A percentile compares a stretch with the other conserved stretches of the same genome.
phyloP scores from a whole-genome alignment of 2,329 filamentous ascomycete species.

The Fusarium sp. region DNA sequence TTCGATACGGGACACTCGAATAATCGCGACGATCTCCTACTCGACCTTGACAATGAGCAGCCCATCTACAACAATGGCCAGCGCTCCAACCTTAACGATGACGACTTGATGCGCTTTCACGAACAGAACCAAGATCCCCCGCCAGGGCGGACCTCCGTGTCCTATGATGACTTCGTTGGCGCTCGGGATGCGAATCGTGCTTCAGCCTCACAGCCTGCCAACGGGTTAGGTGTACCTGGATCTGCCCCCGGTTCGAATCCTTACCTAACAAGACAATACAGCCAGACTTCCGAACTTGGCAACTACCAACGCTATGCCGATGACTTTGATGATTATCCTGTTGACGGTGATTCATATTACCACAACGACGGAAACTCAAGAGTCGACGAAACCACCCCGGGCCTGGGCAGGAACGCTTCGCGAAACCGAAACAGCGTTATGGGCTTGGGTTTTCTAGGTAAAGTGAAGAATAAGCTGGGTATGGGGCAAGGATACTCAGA shows the following conservation, averaged over 20 bases:
- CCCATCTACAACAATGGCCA: slow-evolving; percentile 81
- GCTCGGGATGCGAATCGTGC: slow-evolving; percentile 65
- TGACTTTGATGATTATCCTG: slow-evolving; percentile 84
- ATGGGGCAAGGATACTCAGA: slow-evolving; percentile 93
- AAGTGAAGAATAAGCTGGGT: slow-evolving; percentile 89
- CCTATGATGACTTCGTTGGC: slow-evolving; percentile 95
- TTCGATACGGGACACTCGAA: slow-evolving; percentile 64
- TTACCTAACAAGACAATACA: slow-evolving; percentile 67
- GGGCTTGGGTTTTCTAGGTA: slow-evolving; percentile 84
- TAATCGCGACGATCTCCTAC: slow-evolving; percentile 72
- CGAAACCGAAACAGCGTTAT: slow-evolving; percentile 90
- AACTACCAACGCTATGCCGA: slow-evolving; percentile 94
- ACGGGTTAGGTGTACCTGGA: slow-evolving; percentile 47
- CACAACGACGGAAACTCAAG: slow-evolving; percentile 80
- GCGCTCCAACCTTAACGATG: slow-evolving; percentile 82
- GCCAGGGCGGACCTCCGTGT: slow-evolving; percentile 82
- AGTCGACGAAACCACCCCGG: slow-evolving; percentile 66
- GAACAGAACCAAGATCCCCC: slow-evolving; percentile 75
- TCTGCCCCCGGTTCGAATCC: slow-evolving; percentile 52
- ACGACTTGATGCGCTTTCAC: slow-evolving; percentile 82
- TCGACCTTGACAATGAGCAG: slow-evolving; percentile 80
- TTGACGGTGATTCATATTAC: slow-evolving; percentile 85
- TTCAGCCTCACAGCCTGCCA: slow-evolving; percentile 58
- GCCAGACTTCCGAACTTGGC: slow-evolving; percentile 83
- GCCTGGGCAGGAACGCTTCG: slow-evolving; percentile 63